These are phyloP conservation scores for Tieghemiomyces parasiticus DNA, from an alignment of 192 early-diverging fungal species.

Conservation along the genomic window DNA sequence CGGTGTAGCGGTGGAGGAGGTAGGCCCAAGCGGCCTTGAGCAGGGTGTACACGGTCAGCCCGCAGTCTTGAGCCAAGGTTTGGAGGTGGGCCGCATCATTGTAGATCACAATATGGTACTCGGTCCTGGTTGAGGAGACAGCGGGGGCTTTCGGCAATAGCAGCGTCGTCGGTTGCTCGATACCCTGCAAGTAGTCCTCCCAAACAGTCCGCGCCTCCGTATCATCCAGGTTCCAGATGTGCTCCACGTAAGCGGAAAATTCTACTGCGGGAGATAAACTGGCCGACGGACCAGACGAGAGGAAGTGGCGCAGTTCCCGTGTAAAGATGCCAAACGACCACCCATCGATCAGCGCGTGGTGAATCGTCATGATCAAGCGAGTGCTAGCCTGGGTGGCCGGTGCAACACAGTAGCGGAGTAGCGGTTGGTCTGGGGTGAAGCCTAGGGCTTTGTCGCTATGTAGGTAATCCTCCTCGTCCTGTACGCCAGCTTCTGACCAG, in stretches of 20 bases:
- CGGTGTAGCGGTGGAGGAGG: background rate
- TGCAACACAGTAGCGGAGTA: background rate
- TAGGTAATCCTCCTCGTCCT: background rate
- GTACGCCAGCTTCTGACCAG: background rate
- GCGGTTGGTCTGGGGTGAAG: background rate
- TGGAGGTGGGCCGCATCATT: background rate
- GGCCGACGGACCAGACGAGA: background rate
- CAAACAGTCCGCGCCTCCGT: background rate
- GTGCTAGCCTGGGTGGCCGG: background rate
- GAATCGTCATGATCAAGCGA: background rate
- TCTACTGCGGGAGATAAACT: background rate
- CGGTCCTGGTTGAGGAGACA: background rate
- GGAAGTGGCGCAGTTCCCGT: background rate
- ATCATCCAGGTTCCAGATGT: background rate
- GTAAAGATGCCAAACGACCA: background rate
- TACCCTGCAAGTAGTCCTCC: background rate
- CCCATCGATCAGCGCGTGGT: slow-evolving; percentile 2
- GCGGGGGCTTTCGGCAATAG: background rate
- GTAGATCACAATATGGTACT: background rate
- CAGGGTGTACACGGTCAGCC: background rate
- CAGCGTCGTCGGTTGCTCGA: too few relatives aligned
- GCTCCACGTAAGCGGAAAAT: background rate
- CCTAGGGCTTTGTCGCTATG: background rate
- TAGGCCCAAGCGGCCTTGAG: background rate
- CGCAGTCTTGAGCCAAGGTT: background rate